These are phyloP conservation scores for Cokeromyces recurvatus DNA, from an alignment of 371 early-diverging fungal genomes.

Conservation along the genomic window DNA sequence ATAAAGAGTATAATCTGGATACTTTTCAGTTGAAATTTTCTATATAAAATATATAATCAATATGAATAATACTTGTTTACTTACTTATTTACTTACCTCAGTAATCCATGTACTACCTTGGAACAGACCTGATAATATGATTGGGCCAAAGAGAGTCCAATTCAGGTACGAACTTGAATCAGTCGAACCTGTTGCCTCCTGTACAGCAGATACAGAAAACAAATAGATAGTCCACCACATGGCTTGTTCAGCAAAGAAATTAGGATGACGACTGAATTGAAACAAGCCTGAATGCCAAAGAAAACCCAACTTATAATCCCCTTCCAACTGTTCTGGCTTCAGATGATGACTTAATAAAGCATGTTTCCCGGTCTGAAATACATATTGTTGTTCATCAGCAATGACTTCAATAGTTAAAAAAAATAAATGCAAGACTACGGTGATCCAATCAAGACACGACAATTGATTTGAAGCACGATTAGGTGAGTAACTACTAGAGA, in stretches of 20 bases:
- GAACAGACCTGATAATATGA: constrained; percentile 63
- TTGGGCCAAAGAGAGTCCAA: constrained; percentile 56
- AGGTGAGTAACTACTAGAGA: too few species aligned
- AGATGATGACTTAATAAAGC: constrained; percentile 27
- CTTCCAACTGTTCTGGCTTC: constrained; percentile 23
- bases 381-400: constrained; percentile 85
- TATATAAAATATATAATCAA: background rate
- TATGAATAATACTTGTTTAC: constrained; percentile 1
- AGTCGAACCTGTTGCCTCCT: constrained; percentile 4
- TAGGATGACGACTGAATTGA: constrained; percentile 76
- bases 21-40: constrained; percentile 61
- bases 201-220: constrained; percentile 52
- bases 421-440: constrained; percentile 36
- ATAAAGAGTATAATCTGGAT: constrained; percentile 71
- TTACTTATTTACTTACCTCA: constrained; percentile 41
- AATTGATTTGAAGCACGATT: too few species aligned
- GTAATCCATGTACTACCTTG: constrained; percentile 72
- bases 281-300: constrained; percentile 67
- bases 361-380: constrained; percentile 69
- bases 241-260: constrained; percentile 74
- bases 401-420: constrained; percentile 56
- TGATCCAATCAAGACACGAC: constrained; percentile 45
- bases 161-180: constrained; percentile 34
- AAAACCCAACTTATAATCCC: constrained; percentile 63
- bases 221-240: constrained; percentile 65